phyloP scores from a whole-genome alignment of 768 basidiomycete genomes.

The Collybia nuda region DNA sequence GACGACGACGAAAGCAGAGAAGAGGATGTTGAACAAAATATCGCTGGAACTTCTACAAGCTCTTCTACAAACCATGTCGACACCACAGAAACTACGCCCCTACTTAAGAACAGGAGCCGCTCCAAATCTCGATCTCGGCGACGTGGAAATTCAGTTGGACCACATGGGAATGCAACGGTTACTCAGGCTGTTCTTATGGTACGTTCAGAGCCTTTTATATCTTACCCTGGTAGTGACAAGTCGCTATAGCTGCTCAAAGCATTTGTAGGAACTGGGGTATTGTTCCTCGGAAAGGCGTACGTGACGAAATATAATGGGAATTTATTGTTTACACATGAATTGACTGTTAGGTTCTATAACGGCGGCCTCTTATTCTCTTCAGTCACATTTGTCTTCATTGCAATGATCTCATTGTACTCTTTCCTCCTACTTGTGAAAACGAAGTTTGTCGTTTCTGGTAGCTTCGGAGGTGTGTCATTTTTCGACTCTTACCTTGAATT shows the following conservation, averaged over 20 bases:
- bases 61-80: slow-evolving; percentile 21
- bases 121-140: slow-evolving; percentile 57
- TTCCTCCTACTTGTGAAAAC: slow-evolving; percentile 90
- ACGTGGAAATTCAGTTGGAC: slow-evolving; percentile 53
- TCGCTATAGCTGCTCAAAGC: slow-evolving; percentile 75
- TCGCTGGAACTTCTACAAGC: slow-evolving; percentile 15
- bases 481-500: background rate
- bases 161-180: slow-evolving; percentile 85
- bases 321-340: slow-evolving; percentile 1
- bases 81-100: slow-evolving; percentile 53
- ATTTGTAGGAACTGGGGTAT: slow-evolving; percentile 93
- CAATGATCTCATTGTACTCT: slow-evolving; percentile 85
- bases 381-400: slow-evolving; percentile 76
- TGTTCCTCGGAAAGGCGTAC: slow-evolving; percentile 94
- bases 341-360: slow-evolving; percentile 75
- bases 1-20: slow-evolving; percentile 85
- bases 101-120: slow-evolving; percentile 40
- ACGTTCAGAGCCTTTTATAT: slow-evolving; percentile 16
- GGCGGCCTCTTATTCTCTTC: slow-evolving; percentile 91
- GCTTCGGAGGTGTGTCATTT: slow-evolving; percentile 78
- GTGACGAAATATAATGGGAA: slow-evolving; percentile 20
- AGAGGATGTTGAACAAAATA: slow-evolving; percentile 58
- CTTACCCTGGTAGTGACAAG: slow-evolving; percentile 1
- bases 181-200: slow-evolving; percentile 94
- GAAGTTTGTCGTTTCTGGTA: slow-evolving; percentile 86